Conservation (phyloP, 805 yeast species). For the Scheffersomyces ergatensis region DNA sequence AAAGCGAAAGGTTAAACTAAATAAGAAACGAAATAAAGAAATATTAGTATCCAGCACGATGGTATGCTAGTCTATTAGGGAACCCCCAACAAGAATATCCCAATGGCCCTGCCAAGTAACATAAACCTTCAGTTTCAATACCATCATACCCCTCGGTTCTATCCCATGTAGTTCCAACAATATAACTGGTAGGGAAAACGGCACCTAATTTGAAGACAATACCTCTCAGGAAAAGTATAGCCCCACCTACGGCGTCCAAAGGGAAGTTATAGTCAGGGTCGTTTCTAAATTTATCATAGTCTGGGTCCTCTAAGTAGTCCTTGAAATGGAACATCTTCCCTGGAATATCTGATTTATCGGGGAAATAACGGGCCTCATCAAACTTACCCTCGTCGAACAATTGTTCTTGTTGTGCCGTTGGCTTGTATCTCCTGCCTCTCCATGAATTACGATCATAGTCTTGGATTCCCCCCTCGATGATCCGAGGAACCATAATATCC, state of each 20-base stretch:
- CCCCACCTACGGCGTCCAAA: conserved; percentile 54
- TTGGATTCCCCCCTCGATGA: conserved; percentile 17
- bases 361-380: conserved; percentile 30
- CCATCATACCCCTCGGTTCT: conserved; percentile 52
- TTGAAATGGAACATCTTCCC: no score
- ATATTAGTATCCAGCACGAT: no score
- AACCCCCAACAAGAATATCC: conserved; percentile 50
- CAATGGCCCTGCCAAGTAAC: conserved; percentile 43
- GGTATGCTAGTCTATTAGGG: no score
- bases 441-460: conserved; percentile 43
- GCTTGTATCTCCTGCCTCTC: conserved; percentile 36
- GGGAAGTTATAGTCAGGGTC: no score
- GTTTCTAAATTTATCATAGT: no score
- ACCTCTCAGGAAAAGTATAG: conserved; percentile 43
- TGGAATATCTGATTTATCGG: no score
- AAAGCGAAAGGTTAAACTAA: no score
- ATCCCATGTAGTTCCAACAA: conserved; percentile 47
- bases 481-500: conserved; percentile 38
- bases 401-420: conserved; percentile 22
- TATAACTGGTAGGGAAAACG: conserved; percentile 43
- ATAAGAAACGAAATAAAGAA: no score
- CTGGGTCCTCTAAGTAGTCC: no score
- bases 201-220: conserved; percentile 45
- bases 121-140: conserved; percentile 53
- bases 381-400: conserved; percentile 26